Evolutionary conservation across 352 stramenopile genomes (phyloP).

Genomic region (Paralagenidium karlingii): DNA sequence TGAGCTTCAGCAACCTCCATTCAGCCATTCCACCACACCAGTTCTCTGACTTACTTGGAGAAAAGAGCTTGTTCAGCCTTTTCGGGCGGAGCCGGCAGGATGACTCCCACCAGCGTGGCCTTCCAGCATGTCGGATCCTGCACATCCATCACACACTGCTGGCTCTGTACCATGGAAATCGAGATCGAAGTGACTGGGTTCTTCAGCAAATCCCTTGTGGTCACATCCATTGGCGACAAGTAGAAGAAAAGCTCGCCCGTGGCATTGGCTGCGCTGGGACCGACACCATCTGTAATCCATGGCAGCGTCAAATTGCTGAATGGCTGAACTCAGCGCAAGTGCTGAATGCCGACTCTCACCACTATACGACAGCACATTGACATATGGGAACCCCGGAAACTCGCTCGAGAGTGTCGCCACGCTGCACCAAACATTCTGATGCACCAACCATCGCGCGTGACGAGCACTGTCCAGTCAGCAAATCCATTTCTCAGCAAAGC

Average conservation of each 20-base stretch:
- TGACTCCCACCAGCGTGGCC: conserved; percentile 32
- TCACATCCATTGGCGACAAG: conserved; percentile 34
- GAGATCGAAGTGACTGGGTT: conserved; percentile 40
- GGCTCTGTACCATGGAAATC: conserved; percentile 46
- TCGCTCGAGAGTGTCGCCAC: conserved; percentile 47
- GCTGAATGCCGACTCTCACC: conserved; percentile 13
- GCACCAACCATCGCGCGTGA: conserved; percentile 47
- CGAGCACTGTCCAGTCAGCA: conserved; percentile 14
- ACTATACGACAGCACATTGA: conserved; percentile 51
- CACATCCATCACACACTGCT: conserved; percentile 26
- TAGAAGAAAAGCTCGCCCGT: conserved; percentile 66
- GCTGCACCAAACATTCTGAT: conserved; percentile 48
- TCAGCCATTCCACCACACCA: neutral
- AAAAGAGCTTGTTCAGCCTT: conserved; percentile 48
- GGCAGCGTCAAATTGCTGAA: neutral
- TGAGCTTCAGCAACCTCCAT: too few relatives aligned
- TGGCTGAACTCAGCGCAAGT: too few relatives aligned
- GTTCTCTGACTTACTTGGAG: conserved; percentile 34
- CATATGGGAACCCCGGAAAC: conserved; percentile 37
- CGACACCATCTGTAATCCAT: conserved; percentile 45
- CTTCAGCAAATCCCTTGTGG: conserved; percentile 27
- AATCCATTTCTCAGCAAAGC: too few relatives aligned
- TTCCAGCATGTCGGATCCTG: conserved; percentile 69
- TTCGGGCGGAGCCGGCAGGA: conserved; percentile 23
- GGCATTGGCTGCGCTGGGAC: conserved; percentile 22